Base-by-base conservation (phyloP, 139 green algal species). In the Chlamydomonas incerta region DNA sequence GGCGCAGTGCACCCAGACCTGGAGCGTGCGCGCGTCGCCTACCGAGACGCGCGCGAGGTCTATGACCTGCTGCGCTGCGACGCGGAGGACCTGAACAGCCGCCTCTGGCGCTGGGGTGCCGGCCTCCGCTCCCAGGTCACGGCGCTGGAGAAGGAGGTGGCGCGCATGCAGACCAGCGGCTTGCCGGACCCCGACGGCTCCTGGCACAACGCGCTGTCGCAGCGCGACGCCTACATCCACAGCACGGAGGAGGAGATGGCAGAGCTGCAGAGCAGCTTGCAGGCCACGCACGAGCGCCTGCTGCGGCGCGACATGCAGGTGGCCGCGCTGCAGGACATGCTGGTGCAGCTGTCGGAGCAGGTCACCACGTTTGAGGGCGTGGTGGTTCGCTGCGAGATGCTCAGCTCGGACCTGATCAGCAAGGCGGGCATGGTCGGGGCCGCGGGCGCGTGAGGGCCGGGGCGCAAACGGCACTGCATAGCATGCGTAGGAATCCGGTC, bases 271-370 rank as follows among this genome's bases (percentile, higher is more conserved):
- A 69, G 24, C 14, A 55, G 23, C 24, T 33, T 86, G 28, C 68
- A 72, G 55, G 3, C 52, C 23, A 34, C 80, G 34, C 80, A 86
- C 26, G 17, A 18, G 6, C 33, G 28, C 34, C 35, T 86, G 80
- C 28, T 86, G 35, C 52, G 37, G 5, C 80, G 80, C 29, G 47
- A 69, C 34, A 35, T 15, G 29, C 80, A 80, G 68, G 52, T 86
- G 52, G 80, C 68, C 6, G 35, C 34, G 17, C 37, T 86, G 80
- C 68, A 86, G 68, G 41, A 79, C 50, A 34, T 80, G 80, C 26
- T 86, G 5, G 80, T 86, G 33, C 68, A 77, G 80, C 52, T 86
- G 26, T 80, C 80, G 11, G 80, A 86, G 68, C 68, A 86, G 55
- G 26, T 86, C 0, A 35, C 52, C 13, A 37, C 62, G 23, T 86